phyloP scores from a whole-genome alignment of 352 stramenopile genomes.

The Globisporangium polare region DNA sequence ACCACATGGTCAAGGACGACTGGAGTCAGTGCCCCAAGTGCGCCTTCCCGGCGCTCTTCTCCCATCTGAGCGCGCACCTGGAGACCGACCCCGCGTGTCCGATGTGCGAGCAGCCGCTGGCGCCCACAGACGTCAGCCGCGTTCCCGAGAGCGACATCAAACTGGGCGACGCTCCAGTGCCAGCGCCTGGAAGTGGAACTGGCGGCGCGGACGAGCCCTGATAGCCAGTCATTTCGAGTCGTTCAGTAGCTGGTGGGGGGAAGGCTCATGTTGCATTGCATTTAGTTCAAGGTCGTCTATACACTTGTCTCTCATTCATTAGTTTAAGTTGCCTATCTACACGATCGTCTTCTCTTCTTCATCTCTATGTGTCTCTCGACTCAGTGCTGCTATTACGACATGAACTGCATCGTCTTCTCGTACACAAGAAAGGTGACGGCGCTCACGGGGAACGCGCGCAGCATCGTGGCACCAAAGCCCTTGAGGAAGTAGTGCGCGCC shows the following conservation, averaged over 20 bases:
- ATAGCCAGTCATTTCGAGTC: neutral
- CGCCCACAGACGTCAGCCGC: slow-evolving; percentile 24
- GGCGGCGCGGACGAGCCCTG: slow-evolving; percentile 5
- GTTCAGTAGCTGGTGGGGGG: neutral
- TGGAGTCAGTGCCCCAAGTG: slow-evolving; percentile 90
- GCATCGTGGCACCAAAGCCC: slow-evolving; percentile 73
- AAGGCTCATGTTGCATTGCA: neutral
- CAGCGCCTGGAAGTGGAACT: neutral
- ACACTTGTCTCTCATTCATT: slow-evolving; percentile 7
- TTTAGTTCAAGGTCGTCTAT: slow-evolving; percentile 4
- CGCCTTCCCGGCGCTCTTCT: slow-evolving; percentile 87
- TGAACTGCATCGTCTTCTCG: slow-evolving; percentile 79
- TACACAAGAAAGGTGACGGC: slow-evolving; percentile 86
- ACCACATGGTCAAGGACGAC: slow-evolving; percentile 93
- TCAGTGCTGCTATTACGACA: slow-evolving; percentile 38
- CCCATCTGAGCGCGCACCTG: slow-evolving; percentile 83
- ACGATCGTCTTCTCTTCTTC: neutral
- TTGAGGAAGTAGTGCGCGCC: slow-evolving; percentile 76
- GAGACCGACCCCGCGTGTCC: slow-evolving; percentile 61
- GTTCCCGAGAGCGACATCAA: slow-evolving; percentile 44
- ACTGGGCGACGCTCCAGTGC: slow-evolving; percentile 20
- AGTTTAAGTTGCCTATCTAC: neutral
- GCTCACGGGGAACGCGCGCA: slow-evolving; percentile 79
- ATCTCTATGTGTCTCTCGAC: neutral
- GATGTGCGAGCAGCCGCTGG: slow-evolving; percentile 70